Evolutionary conservation across 176 grass and related monocot species (phyloP).

Genomic region (Aegilops speltoides): DNA sequence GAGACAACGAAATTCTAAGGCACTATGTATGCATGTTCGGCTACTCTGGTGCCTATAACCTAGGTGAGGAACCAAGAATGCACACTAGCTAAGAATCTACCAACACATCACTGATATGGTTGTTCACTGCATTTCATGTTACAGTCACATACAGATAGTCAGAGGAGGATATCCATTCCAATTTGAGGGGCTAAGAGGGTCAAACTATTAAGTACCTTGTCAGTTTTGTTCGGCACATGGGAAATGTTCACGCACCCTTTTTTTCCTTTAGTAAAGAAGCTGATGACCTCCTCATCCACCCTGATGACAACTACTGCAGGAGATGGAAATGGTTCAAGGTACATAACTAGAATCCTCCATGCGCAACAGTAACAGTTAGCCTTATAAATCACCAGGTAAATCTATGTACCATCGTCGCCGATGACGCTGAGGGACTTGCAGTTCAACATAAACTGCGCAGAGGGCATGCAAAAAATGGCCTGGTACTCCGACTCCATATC

Average conservation of each 20-base stretch:
- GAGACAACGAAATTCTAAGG: constrained; percentile 27
- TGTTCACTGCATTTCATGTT: constrained; percentile 32
- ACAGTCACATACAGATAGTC: constrained; percentile 19
- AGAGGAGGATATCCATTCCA: not conserved
- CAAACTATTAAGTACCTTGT: not conserved
- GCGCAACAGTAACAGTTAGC: constrained; percentile 25
- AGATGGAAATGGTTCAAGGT: not conserved
- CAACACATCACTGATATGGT: constrained; percentile 20
- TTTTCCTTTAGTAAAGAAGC: not conserved
- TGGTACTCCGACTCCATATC: too few species aligned
- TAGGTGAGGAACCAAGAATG: too few species aligned
- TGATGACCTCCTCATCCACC: not conserved
- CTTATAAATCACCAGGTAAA: constrained; percentile 21
- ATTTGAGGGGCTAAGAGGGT: too few species aligned
- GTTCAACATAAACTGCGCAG: too few species aligned
- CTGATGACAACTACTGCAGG: not conserved
- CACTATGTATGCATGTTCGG: constrained; percentile 1
- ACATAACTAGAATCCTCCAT: constrained; percentile 18
- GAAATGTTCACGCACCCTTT: not conserved
- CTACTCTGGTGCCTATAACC: constrained; percentile 15
- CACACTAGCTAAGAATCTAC: not conserved
- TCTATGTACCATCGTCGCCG: too few species aligned
- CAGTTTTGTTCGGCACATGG: too few species aligned
- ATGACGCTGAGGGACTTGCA: too few species aligned
- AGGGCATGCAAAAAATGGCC: too few species aligned